phyloP scores from a whole-genome alignment of 495 filamentous ascomycete genomes.

The Clavariopsis aquatica region DNA sequence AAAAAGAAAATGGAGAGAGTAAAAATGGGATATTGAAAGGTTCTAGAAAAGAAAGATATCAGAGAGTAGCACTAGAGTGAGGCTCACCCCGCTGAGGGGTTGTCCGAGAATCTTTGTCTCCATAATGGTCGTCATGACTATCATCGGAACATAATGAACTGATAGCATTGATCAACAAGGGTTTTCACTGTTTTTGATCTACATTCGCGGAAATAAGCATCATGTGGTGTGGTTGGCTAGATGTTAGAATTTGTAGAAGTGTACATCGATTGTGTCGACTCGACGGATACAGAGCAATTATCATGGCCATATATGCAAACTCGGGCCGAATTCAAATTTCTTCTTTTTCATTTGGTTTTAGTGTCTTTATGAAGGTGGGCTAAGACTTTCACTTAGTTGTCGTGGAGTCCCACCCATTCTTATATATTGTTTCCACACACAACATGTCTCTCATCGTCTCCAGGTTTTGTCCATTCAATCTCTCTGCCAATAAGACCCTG shows the following conservation, averaged over 20 bases:
- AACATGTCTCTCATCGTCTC: not conserved
- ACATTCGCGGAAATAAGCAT: not conserved
- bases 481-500: constrained; percentile 13
- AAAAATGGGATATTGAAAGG: not conserved
- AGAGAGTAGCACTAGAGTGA: no score
- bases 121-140: not conserved
- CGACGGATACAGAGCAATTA: not conserved
- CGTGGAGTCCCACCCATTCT: not conserved
- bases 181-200: not conserved
- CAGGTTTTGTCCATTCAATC: constrained; percentile 14
- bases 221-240: not conserved
- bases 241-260: not conserved
- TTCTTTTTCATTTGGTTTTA: no score
- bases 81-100: not conserved
- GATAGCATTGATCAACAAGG: not conserved
- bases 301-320: no score
- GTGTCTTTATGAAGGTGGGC: no score
- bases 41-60: not conserved
- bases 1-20: not conserved
- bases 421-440: not conserved
- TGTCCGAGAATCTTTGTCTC: not conserved
- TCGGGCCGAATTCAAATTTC: no score
- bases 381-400: no score
- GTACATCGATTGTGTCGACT: not conserved
- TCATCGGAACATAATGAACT: not conserved